Conservation (phyloP, 768 basidiomycete genomes). For the Amanita subjunquillea region DNA sequence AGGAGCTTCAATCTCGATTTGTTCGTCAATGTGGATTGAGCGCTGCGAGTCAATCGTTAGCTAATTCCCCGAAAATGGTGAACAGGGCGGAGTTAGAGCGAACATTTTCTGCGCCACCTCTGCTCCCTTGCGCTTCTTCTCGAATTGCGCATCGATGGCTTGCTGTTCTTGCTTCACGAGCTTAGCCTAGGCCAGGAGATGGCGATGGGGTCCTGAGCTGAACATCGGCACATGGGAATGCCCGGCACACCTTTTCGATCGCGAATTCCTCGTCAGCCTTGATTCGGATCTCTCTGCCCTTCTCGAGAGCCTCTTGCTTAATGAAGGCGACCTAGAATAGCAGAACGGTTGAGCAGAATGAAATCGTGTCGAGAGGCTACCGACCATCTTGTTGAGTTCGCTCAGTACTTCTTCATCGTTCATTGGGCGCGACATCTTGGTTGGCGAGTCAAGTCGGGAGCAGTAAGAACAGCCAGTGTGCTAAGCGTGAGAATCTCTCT, state of each 20-base stretch:
- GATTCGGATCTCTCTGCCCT: constrained; percentile 91
- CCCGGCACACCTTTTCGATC: constrained; percentile 75
- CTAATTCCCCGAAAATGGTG: not conserved
- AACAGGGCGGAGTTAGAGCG: constrained; percentile 15
- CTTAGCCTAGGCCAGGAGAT: constrained; percentile 55
- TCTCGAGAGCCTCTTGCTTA: constrained; percentile 97
- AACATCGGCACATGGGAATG: not conserved
- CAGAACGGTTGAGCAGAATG: not conserved
- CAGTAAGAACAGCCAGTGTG: not conserved
- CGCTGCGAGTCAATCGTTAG: constrained; percentile 33
- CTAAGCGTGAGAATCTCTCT: not conserved
- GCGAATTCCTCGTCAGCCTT: constrained; percentile 99
- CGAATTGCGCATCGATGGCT: constrained; percentile 87
- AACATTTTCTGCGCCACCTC: constrained; percentile 97
- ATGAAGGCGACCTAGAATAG: constrained; percentile 82
- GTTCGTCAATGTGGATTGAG: constrained; percentile 94
- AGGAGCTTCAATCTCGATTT: constrained; percentile 87
- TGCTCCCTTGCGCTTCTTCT: constrained; percentile 92
- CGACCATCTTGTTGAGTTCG: constrained; percentile 99
- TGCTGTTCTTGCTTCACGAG: constrained; percentile 94
- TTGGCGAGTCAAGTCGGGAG: not conserved
- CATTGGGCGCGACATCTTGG: constrained; percentile 60
- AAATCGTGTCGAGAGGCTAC: not conserved
- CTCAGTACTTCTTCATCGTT: constrained; percentile 93
- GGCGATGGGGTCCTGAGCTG: constrained; percentile 1